These are phyloP conservation scores for Rhizopus delemar DNA, from an alignment of 371 early-diverging fungal genomes.

Conservation along the genomic window DNA sequence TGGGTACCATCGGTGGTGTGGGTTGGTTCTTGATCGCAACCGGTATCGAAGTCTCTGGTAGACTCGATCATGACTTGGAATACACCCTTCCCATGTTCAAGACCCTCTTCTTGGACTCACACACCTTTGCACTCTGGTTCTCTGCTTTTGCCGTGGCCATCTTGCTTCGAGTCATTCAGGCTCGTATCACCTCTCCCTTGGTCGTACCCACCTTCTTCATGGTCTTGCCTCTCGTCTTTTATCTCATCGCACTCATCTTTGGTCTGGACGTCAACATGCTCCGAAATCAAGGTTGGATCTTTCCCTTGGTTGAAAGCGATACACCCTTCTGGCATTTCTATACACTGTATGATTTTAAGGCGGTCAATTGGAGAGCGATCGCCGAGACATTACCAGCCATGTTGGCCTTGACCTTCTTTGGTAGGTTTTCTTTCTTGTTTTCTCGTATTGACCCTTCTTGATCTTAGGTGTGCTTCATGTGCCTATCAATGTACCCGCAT, in stretches of 20 bases:
- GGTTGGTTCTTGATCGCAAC: constrained; percentile 93
- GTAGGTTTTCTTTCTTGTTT: constrained; percentile 34
- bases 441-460: constrained; percentile 1
- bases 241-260: constrained; percentile 57
- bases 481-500: constrained; percentile 90
- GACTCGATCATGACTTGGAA: constrained; percentile 53
- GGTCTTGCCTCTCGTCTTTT: constrained; percentile 79
- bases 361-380: constrained; percentile 79
- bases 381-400: constrained; percentile 83
- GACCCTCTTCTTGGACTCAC: constrained; percentile 56
- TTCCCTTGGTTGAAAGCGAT: constrained; percentile 69
- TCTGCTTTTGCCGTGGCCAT: constrained; percentile 74
- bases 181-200: constrained; percentile 59
- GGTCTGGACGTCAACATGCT: constrained; percentile 68
- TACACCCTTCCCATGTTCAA: constrained; percentile 58
- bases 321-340: constrained; percentile 88
- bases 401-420: constrained; percentile 92
- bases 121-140: constrained; percentile 77
- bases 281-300: constrained; percentile 84
- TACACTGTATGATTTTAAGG: constrained; percentile 71
- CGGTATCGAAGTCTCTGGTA: constrained; percentile 86
- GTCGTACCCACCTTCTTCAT: constrained; percentile 88
- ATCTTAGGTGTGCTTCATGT: constrained; percentile 82
- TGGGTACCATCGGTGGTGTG: constrained; percentile 95
- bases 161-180: constrained; percentile 57